Percentiles rank a stretch among this genome's conserved stretches.
These are phyloP conservation scores for Tulasnella sp. DNA, from an alignment of 768 basidiomycete genomes.

Conservation along the genomic window DNA sequence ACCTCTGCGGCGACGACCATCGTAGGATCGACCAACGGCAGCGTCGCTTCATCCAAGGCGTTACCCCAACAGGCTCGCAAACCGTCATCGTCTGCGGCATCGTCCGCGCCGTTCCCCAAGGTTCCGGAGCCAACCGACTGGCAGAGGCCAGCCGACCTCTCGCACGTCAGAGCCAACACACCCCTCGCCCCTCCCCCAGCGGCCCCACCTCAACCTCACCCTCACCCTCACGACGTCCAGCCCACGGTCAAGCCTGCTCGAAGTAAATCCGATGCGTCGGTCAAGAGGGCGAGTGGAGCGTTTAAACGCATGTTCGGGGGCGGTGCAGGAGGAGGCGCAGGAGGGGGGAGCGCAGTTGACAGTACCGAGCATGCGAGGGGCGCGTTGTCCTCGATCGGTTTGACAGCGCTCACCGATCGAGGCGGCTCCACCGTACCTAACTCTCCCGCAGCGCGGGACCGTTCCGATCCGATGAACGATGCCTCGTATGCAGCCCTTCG, in stretches of 20 bases:
- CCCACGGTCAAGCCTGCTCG: conserved; percentile 6
- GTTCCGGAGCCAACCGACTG: conserved; percentile 11
- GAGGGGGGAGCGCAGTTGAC: neutral
- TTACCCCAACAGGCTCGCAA: neutral
- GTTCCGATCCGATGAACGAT: neutral
- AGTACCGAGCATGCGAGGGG: neutral
- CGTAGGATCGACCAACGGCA: too few species aligned
- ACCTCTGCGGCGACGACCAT: too few species aligned
- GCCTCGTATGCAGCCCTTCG: neutral
- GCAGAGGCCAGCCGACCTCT: conserved; percentile 7
- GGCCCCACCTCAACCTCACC: conserved; percentile 2
- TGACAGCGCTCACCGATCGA: neutral
- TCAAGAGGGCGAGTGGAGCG: conserved; percentile 2
- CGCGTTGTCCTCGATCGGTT: neutral
- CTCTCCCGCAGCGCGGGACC: neutral
- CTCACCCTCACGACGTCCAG: neutral
- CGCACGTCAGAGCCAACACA: conserved; percentile 12
- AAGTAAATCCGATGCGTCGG: conserved; percentile 12
- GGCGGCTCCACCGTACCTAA: neutral
- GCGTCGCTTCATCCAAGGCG: too few species aligned
- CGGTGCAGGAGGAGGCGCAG: conserved; percentile 3
- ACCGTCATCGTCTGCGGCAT: conserved; percentile 7
- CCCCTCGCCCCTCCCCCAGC: conserved; percentile 4
- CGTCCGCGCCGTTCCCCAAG: conserved; percentile 10
- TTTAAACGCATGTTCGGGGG: conserved; percentile 17